Evolutionary conservation across 1,284 basidiomycete species (phyloP).

Genomic region (Wolfiporia cocos): DNA sequence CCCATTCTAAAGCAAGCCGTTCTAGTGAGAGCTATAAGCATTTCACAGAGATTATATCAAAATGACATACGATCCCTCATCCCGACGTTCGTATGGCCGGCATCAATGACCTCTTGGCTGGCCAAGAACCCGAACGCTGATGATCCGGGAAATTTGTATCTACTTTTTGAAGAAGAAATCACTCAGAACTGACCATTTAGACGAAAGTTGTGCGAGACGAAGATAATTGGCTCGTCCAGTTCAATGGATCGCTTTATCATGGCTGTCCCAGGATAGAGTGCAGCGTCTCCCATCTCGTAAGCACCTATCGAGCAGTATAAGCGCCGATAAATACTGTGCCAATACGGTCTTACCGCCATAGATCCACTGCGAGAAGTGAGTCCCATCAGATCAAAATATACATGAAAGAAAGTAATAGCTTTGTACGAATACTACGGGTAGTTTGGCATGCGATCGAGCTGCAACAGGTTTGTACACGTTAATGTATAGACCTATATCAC

Average conservation of each 20-base stretch:
- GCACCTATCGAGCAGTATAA: slow-evolving; percentile 15
- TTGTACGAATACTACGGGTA: slow-evolving; percentile 52
- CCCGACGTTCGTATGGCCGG: slow-evolving; percentile 47
- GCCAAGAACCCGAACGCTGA: slow-evolving; percentile 41
- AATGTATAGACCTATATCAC: slow-evolving; percentile 34
- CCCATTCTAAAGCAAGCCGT: slow-evolving; percentile 47
- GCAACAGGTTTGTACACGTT: slow-evolving; percentile 46
- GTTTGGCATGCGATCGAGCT: slow-evolving; percentile 29
- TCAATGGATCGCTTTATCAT: slow-evolving; percentile 43
- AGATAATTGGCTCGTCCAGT: slow-evolving; percentile 40
- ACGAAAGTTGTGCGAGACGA: slow-evolving; percentile 52
- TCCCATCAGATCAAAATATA: not conserved
- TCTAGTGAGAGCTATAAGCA: slow-evolving; percentile 11
- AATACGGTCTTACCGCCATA: slow-evolving; percentile 32
- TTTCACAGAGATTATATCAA: too few relatives aligned
- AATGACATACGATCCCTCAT: slow-evolving; percentile 44
- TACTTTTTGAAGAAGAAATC: not conserved
- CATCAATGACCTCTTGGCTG: slow-evolving; percentile 40
- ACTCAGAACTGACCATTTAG: not conserved
- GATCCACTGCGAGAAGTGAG: too few relatives aligned
- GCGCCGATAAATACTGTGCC: not conserved
- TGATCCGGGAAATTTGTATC: too few relatives aligned
- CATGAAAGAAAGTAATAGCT: not conserved
- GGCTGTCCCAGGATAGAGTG: slow-evolving; percentile 11
- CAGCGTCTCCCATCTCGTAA: slow-evolving; percentile 23